Evolutionary conservation across 2,329 filamentous ascomycete genomes (phyloP), one percentile per base, ranked within the genome.

Genomic region (Apiospora koreana): DNA sequence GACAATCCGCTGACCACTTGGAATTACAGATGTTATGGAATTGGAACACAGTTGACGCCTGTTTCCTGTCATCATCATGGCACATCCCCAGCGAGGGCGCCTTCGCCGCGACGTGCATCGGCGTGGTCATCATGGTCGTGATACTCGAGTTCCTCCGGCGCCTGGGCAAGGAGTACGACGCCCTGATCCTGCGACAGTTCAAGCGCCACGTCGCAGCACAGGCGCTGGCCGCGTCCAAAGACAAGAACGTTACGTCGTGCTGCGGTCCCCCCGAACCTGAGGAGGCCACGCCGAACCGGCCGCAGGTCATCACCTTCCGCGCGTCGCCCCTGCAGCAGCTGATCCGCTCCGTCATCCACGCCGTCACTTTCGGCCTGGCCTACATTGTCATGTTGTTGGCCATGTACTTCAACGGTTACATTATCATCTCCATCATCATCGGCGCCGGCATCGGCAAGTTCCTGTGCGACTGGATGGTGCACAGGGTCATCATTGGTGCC

Each of bases 361-460:
- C 81, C 8, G 73, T 76, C 28, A 78, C 82, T 5, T 83, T 85
- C 68, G 83, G 81, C 18, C 68, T 84, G 45, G 83, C 82, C 1
- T 85, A 84, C 68, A 79, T 84, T 18, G 72, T 85, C 69, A 85
- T 84, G 83, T 71, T 85, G 72, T 75, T 84, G 62, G 83, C 82
- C 67, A 85, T 85, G 83, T 82, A 81, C 54, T 85, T 83, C 71
- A 85, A 85, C 54, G 83, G 83, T 38, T 84, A 83, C 70, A 78
- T 84, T 69, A 83, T 85, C 70, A 80, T 84, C 69, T 80, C 79
- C 67, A 84, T 84, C 66, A 76, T 84, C 38, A 76, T 87, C 54
- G 86, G 86, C 4, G 84, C 84, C 12, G 83, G 84, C 9, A 73
- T 87, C 62, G 86, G 86, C 71, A 87, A 87, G 78, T 87, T 87